Conservation (phyloP, 345 rosid genomes). For the Citrus cavaleriei region DNA sequence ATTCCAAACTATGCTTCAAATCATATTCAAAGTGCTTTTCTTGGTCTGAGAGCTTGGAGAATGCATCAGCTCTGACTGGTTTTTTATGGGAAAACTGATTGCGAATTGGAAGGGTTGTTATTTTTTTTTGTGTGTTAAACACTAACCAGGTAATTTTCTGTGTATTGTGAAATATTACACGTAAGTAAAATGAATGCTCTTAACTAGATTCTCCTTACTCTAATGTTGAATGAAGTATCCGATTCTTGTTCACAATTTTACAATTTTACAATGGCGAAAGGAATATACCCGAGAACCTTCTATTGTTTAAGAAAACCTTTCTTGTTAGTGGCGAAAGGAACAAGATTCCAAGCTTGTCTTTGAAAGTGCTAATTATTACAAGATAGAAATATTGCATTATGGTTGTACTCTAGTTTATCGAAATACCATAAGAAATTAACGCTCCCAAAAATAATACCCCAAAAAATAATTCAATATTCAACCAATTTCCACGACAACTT, state of each 20-base stretch:
- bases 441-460: no score
- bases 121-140: background rate
- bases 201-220: background rate
- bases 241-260: no score
- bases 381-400: background rate
- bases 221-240: background rate
- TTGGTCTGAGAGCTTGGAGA: no score
- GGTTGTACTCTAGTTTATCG: background rate
- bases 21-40: no score
- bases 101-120: background rate
- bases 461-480: no score
- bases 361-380: background rate
- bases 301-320: background rate
- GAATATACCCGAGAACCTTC: no score
- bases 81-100: background rate
- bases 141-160: background rate
- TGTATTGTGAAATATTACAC: background rate
- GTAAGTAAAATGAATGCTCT: background rate
- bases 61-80: no score
- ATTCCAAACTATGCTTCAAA: no score
- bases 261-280: no score
- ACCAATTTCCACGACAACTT: no score
- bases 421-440: no score
- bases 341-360: constrained; percentile 1
- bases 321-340: background rate